Conservation (phyloP, 164 flowering plant species). For the Tetracentron sinense region DNA sequence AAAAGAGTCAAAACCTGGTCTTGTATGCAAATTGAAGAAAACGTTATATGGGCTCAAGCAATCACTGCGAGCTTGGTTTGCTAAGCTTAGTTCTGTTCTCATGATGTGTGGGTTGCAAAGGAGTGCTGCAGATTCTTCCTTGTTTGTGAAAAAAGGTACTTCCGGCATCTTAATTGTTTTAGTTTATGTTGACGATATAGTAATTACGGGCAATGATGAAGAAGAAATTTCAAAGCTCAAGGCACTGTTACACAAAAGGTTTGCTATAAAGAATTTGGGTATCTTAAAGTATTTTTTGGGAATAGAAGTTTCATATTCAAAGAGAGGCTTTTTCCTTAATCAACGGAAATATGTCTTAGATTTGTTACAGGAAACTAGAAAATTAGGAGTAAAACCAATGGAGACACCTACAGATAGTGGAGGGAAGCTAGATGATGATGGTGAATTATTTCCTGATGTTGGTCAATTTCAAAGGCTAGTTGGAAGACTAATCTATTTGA, state of each 20-base stretch:
- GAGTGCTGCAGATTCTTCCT: neutral
- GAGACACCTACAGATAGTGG: neutral
- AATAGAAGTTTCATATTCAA: neutral
- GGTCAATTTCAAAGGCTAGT: neutral
- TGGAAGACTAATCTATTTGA: constrained; percentile 8
- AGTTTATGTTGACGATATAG: constrained; percentile 7
- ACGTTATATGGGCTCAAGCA: constrained; percentile 7
- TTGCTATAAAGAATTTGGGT: constrained; percentile 13
- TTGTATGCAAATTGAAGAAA: constrained; percentile 3
- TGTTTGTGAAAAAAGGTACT: neutral
- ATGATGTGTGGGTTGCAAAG: neutral
- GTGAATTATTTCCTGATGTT: neutral
- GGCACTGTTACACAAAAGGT: too few relatives aligned
- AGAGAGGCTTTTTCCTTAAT: neutral
- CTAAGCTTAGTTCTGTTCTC: neutral
- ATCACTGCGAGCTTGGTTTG: neutral
- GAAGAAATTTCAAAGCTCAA: too few relatives aligned
- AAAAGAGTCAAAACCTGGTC: neutral
- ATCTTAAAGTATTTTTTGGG: constrained; percentile 5
- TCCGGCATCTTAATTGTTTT: neutral
- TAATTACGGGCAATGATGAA: neutral
- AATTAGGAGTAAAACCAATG: neutral
- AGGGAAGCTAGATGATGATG: neutral
- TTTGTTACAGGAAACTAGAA: neutral
- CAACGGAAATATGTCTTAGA: constrained; percentile 7